Evolutionary conservation across 2,329 filamentous ascomycete genomes (phyloP), one percentile per base, ranked within the genome.

Genomic region (Huntiella moniliformis): DNA sequence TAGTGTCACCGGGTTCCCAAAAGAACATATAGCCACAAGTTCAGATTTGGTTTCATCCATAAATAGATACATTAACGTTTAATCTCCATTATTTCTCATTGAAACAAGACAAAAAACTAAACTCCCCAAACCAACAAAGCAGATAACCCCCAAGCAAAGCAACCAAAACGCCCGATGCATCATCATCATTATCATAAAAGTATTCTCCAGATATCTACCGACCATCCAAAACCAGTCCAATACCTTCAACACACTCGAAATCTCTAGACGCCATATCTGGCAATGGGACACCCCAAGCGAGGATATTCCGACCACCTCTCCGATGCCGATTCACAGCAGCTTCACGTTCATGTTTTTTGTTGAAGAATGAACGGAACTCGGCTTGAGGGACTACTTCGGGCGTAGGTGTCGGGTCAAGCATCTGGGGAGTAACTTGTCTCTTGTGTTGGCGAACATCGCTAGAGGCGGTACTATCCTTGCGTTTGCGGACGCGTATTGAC

Each of bases 281-380:
- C 15, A 96, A 61, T 0, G 81, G 72, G 18, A 79, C 73, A 0
- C 88, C 88, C 71, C 91, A 96, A 3, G 87, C 88, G 41, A 80
- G 67, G 12, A 78, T 68, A 44, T 72, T 82, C 42, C 84, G 71
- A 38, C 76, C 74, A 42, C 77, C 74, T 44, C 82, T 75, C 32
- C 85, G 71, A 42, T 74, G 68, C 53, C 75, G 77, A 51, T 75
- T 79, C n/a, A 94, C 61, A 7, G 87, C 85, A 5, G 77, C 74
- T 16, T 86, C 82, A 18, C 88, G 79, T 50, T 88, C 71, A 56
- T 92, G 78, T 17, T 72, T 76, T 61, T 91, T 86, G 13, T 70
- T 61, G 58, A 86, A 96, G 63, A 95, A 95, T 0, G 84, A 93
- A n/a, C 67, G 80, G 56, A 95, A 86, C 34, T 28, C 22, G 82